phyloP scores from a whole-genome alignment of 805 yeast genomes.

The Yamadazyma laniorum region DNA sequence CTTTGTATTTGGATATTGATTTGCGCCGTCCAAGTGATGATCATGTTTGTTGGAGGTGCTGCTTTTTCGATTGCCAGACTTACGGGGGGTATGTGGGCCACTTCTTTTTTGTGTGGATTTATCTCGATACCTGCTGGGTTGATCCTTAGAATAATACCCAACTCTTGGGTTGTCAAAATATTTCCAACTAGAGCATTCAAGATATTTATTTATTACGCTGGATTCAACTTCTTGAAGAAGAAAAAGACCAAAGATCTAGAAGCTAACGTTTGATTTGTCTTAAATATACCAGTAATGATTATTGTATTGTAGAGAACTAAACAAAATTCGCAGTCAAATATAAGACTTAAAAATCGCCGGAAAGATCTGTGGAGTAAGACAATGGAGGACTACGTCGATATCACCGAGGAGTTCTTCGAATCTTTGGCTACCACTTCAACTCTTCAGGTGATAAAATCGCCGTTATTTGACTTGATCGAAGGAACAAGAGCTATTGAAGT shows the following conservation, averaged over 20 bases:
- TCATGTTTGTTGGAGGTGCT: constrained; percentile 96
- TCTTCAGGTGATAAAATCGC: constrained; percentile 58
- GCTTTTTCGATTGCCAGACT: constrained; percentile 83
- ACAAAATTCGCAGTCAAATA: no score
- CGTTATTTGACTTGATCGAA: constrained; percentile 65
- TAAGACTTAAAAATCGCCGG: no score
- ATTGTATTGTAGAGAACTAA: no score
- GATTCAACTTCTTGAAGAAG: constrained; percentile 34
- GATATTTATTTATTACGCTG: constrained; percentile 33
- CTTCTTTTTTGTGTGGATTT: constrained; percentile 79
- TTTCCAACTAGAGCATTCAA: constrained; percentile 64
- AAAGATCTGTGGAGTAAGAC: no score
- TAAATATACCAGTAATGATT: no score
- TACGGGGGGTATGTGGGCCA: constrained; percentile 86
- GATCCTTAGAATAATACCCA: constrained; percentile 78
- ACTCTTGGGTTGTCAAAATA: constrained; percentile 60
- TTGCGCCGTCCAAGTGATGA: constrained; percentile 79
- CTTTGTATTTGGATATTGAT: constrained; percentile 68
- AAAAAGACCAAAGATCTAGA: constrained; percentile 20
- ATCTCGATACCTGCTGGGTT: constrained; percentile 78
- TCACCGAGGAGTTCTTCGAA: constrained; percentile 52
- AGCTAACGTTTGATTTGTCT: constrained; percentile 4
- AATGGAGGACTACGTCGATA: constrained; percentile 37
- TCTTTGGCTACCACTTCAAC: constrained; percentile 40
- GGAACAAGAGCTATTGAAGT: constrained; percentile 89